Conservation (phyloP, 352 stramenopile species). For the Globisporangium polare region DNA sequence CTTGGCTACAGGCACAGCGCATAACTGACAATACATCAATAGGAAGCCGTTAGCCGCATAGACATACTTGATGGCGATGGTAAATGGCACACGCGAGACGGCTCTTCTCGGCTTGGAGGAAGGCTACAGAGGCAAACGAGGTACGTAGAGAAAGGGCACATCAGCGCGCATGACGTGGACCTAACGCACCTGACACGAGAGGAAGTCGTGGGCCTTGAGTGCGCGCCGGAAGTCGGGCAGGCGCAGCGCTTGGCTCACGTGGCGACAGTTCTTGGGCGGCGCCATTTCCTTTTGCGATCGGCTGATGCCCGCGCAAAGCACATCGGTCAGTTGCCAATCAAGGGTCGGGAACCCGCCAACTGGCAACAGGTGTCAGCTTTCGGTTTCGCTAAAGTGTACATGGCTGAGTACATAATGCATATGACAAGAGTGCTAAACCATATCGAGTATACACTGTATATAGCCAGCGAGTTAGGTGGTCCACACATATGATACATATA, state of each 20-base stretch:
- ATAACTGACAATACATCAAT: conserved; percentile 17
- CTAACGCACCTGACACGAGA: conserved; percentile 34
- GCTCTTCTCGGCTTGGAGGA: background rate
- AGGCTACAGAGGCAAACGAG: background rate
- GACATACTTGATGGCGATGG: background rate
- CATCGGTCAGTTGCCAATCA: background rate
- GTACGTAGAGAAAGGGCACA: background rate
- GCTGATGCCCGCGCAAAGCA: background rate
- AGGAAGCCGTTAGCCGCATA: background rate
- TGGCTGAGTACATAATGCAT: too few relatives aligned
- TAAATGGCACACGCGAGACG: too few relatives aligned
- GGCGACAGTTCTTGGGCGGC: conserved; percentile 45
- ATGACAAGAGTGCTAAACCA: too few relatives aligned
- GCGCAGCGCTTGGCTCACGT: conserved; percentile 49
- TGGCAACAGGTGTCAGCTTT: background rate
- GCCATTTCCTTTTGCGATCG: conserved; percentile 3
- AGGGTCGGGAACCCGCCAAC: background rate
- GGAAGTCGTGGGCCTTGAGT: conserved; percentile 38
- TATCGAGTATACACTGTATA: too few relatives aligned
- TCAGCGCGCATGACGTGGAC: background rate
- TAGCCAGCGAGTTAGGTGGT: too few relatives aligned
- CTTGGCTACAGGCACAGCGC: conserved; percentile 12
- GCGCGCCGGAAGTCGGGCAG: conserved; percentile 45
- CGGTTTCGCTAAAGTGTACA: too few relatives aligned
- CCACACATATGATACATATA: too few relatives aligned